phyloP scores from a whole-genome alignment of 257 asterid genomes.

The Solanum piurae region DNA sequence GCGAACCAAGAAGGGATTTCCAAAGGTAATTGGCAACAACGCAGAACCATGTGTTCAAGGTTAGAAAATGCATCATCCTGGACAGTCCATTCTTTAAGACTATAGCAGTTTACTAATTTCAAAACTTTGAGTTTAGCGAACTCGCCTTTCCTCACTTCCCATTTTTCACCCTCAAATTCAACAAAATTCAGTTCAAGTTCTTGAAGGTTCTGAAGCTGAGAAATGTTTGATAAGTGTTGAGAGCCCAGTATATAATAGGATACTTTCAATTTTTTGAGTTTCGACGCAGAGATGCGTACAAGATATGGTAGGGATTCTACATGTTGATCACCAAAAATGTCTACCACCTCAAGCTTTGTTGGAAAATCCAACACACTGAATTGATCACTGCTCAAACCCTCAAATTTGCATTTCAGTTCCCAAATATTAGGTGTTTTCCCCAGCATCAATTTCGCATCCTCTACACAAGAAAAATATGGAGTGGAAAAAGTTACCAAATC shows the following conservation, averaged over 20 bases:
- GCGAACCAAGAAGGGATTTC: too few species aligned
- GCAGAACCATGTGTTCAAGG: too few species aligned
- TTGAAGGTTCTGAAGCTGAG: background rate
- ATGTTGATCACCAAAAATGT: background rate
- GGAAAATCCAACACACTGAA: background rate
- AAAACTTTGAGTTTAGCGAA: background rate
- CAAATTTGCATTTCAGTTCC: background rate
- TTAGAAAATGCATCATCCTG: too few species aligned
- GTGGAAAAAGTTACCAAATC: background rate
- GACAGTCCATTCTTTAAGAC: too few species aligned
- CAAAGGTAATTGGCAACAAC: too few species aligned
- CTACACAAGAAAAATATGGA: background rate
- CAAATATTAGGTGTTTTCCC: background rate
- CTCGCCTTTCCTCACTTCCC: background rate
- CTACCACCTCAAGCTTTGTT: background rate
- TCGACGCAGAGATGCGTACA: background rate
- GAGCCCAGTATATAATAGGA: background rate
- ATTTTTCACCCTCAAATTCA: rapidly evolving
- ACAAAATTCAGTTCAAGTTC: background rate
- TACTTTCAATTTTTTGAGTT: background rate
- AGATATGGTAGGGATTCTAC: background rate
- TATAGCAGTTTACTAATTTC: background rate
- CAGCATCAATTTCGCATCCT: background rate
- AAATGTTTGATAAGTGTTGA: background rate
- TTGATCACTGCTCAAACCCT: background rate